Evolutionary conservation across 164 flowering plant species (phyloP).

Genomic region (Vitis rupestris): DNA sequence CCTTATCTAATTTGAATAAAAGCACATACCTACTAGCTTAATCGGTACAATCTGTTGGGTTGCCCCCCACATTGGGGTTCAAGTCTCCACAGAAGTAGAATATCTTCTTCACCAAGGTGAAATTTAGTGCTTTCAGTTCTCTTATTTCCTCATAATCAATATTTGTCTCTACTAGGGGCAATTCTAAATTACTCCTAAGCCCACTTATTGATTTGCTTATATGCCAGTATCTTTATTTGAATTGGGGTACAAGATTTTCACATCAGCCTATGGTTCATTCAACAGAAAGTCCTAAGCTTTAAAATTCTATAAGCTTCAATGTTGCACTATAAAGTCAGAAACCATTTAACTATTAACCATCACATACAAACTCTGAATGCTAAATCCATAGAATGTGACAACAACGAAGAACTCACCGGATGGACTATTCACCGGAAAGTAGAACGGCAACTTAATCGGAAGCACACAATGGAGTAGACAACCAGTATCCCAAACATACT

Average conservation of each 20-base stretch:
- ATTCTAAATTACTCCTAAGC: not conserved
- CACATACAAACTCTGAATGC: not conserved
- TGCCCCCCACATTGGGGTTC: too few species aligned
- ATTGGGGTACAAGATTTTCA: too few species aligned
- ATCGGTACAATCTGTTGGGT: too few species aligned
- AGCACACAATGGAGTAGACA: constrained; percentile 71
- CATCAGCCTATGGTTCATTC: too few species aligned
- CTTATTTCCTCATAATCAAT: not conserved
- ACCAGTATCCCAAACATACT: constrained; percentile 72
- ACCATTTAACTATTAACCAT: not conserved
- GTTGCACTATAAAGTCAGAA: too few species aligned
- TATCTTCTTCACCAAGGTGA: too few species aligned
- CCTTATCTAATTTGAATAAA: too few species aligned
- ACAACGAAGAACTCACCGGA: constrained; percentile 33
- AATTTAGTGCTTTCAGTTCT: not conserved
- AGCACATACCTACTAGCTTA: too few species aligned
- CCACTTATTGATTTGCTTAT: not conserved
- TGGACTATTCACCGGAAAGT: constrained; percentile 37
- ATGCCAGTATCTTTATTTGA: too few species aligned
- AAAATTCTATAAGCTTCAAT: too few species aligned
- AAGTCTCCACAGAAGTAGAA: too few species aligned
- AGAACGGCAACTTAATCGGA: constrained; percentile 63
- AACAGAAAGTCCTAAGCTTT: too few species aligned
- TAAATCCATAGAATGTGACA: not conserved
- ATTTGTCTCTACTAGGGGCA: not conserved